phyloP scores from a whole-genome alignment of 1,284 basidiomycete genomes.

The Sanghuangporus baumii region DNA sequence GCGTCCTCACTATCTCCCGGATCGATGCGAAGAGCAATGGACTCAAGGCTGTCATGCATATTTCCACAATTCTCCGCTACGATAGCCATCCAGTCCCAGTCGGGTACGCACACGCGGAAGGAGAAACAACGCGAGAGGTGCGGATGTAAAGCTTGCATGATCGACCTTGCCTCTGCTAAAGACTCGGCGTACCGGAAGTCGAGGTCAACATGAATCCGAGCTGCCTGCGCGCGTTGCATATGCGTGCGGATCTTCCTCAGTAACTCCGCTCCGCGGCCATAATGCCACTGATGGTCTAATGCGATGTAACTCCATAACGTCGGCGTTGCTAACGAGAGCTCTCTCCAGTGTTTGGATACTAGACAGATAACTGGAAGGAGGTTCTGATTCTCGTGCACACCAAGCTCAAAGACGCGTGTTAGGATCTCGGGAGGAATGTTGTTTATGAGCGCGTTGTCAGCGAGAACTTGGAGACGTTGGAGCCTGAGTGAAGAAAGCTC shows the following conservation, averaged over 20 bases:
- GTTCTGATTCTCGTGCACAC: slow-evolving; percentile 25
- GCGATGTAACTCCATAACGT: slow-evolving; percentile 30
- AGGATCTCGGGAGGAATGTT: slow-evolving; percentile 30
- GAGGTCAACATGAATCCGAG: slow-evolving; percentile 28
- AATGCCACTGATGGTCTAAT: slow-evolving; percentile 26
- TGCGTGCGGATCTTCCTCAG: slow-evolving; percentile 24
- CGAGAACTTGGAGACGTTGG: slow-evolving; percentile 23
- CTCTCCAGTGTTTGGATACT: slow-evolving; percentile 28
- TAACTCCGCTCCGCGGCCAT: slow-evolving; percentile 25
- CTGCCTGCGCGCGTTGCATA: slow-evolving; percentile 27
- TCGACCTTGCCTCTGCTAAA: slow-evolving; percentile 21
- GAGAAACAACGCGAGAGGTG: slow-evolving; percentile 29
- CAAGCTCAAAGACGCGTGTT: slow-evolving; percentile 31
- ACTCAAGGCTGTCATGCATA: slow-evolving; percentile 27
- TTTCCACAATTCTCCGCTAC: slow-evolving; percentile 22
- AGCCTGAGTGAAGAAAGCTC: slow-evolving; percentile 24
- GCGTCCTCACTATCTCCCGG: slow-evolving; percentile 26
- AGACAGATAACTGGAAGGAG: slow-evolving; percentile 25
- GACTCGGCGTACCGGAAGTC: slow-evolving; percentile 27
- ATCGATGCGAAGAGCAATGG: slow-evolving; percentile 27
- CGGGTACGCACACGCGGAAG: slow-evolving; percentile 26
- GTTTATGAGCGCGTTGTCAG: slow-evolving; percentile 26
- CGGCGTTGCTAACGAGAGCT: slow-evolving; percentile 25
- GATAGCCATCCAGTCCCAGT: slow-evolving; percentile 28
- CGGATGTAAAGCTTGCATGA: slow-evolving; percentile 26